phyloP scores from a whole-genome alignment of 176 grass and related monocot genomes.

The Triticum monococcum region DNA sequence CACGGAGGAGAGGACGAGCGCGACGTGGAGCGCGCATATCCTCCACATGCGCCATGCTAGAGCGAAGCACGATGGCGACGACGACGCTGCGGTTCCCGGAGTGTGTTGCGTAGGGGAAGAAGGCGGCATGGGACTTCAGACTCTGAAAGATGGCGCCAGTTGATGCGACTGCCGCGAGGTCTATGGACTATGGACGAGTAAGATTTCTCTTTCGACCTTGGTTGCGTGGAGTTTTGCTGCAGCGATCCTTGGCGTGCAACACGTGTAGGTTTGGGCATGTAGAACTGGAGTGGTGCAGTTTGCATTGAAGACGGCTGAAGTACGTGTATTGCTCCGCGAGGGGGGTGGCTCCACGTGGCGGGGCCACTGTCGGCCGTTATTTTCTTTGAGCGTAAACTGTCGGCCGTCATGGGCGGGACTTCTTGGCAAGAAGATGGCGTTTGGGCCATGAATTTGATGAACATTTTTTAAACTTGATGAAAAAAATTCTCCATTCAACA shows the following conservation, averaged over 20 bases:
- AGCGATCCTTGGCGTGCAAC: neutral
- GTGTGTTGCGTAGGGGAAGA: neutral
- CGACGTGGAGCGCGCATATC: neutral
- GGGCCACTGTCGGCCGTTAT: neutral
- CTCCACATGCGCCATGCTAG: neutral
- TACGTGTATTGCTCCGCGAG: neutral
- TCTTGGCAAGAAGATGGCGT: neutral
- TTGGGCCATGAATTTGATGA: neutral
- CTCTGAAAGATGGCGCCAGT: neutral
- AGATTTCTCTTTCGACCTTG: neutral
- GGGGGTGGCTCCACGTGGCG: neutral
- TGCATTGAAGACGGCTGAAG: neutral
- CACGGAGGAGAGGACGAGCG: neutral
- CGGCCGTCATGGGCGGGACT: neutral
- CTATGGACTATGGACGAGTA: neutral
- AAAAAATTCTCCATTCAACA: too few relatives aligned
- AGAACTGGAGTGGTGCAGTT: neutral
- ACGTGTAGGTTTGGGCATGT: neutral
- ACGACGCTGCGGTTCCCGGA: neutral
- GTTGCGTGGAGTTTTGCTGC: neutral
- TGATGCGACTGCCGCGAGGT: neutral
- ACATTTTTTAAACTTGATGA: too few relatives aligned
- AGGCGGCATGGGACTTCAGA: neutral
- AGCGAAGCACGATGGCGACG: neutral
- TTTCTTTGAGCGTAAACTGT: neutral